Base-by-base conservation (phyloP, 2,329 filamentous ascomycete genomes). In the Ascochyta rabiei region DNA sequence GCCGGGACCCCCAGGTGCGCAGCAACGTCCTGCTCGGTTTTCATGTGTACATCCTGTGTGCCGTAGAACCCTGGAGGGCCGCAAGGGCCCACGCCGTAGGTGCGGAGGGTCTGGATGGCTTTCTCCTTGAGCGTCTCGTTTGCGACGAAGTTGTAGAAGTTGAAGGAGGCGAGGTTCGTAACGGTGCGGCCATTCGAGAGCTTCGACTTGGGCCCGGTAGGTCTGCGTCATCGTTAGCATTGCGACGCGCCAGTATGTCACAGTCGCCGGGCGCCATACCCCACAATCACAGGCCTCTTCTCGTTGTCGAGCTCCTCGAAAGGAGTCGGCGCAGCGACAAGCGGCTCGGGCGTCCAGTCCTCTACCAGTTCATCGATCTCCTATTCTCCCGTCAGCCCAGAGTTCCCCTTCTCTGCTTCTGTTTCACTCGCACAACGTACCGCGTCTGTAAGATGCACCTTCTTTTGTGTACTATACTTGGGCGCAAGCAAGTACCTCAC, bases 21-120 rank as follows among this genome's bases (percentile, higher is more conserved):
- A 21, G 95, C 92, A 70, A 99, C 93, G 73, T 98, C 93, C 52
- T 90, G 86, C 78, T 99, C 95, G 15, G 91, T 92, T 80, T 96
- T 95, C 86, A 97, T 93, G 76, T 99, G 95, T 40, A 98, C 93
- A 77, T 99, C 95, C 75, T 98, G 93, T 28, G 92, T 99, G 62
- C 93, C 95, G 79, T 99, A 99, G 79, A 99, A 99, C 61, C 96
- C 93, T 6, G 95, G 95, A 16, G 95, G 95, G 18, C 95, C 95
- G 73, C 95, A 99, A 53, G 95, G 93, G 8, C 95, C 96, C 35
- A 99, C 96, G 52, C 95, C 95, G 68, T 99, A 99, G 18, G 90
- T 96, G 56, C 93, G 90, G 34, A 99, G 84, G 0, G 93, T 96
- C 75, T 93, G 89, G 59, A 99, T 92, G 1, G 93, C 95, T 75